Evolutionary conservation across 2,329 filamentous ascomycete species (phyloP).

Genomic region (Juglanconis sp.): DNA sequence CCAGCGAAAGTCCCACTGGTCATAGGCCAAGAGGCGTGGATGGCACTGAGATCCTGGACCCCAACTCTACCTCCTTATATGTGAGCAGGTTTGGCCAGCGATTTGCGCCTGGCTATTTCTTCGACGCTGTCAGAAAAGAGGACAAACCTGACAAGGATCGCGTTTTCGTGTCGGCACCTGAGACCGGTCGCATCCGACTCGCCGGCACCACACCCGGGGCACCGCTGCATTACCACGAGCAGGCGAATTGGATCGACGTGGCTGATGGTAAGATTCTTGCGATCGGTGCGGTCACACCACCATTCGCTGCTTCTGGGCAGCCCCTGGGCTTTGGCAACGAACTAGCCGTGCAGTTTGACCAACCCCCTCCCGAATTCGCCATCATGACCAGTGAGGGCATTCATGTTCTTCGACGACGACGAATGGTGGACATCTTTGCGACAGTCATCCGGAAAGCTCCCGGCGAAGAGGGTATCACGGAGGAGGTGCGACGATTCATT

Average conservation of each 20-base stretch:
- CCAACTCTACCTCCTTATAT: slow-evolving; percentile 47
- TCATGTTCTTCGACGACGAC: slow-evolving; percentile 76
- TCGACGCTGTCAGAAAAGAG: slow-evolving; percentile 69
- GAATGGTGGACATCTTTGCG: slow-evolving; percentile 90
- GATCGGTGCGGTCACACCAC: slow-evolving; percentile 70
- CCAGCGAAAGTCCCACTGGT: slow-evolving; percentile 32
- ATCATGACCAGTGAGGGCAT: slow-evolving; percentile 89
- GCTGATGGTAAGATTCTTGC: slow-evolving; percentile 65
- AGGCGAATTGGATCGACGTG: slow-evolving; percentile 75
- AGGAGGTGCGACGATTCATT: slow-evolving; percentile 79
- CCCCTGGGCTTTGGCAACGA: slow-evolving; percentile 90
- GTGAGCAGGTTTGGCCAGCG: slow-evolving; percentile 52
- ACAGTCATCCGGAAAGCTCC: slow-evolving; percentile 70
- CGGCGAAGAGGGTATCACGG: slow-evolving; percentile 77
- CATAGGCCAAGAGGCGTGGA: slow-evolving; percentile 31
- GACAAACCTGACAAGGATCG: slow-evolving; percentile 55
- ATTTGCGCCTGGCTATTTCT: slow-evolving; percentile 86
- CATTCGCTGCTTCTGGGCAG: slow-evolving; percentile 65
- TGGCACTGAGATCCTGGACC: slow-evolving; percentile 40
- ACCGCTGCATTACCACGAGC: slow-evolving; percentile 67
- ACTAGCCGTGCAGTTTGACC: slow-evolving; percentile 91
- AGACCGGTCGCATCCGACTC: slow-evolving; percentile 77
- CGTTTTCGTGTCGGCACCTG: slow-evolving; percentile 82
- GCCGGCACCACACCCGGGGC: slow-evolving; percentile 45
- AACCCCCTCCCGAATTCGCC: slow-evolving; percentile 76